Conservation (phyloP, 345 rosid genomes). For the Eucalyptus pauciflora region DNA sequence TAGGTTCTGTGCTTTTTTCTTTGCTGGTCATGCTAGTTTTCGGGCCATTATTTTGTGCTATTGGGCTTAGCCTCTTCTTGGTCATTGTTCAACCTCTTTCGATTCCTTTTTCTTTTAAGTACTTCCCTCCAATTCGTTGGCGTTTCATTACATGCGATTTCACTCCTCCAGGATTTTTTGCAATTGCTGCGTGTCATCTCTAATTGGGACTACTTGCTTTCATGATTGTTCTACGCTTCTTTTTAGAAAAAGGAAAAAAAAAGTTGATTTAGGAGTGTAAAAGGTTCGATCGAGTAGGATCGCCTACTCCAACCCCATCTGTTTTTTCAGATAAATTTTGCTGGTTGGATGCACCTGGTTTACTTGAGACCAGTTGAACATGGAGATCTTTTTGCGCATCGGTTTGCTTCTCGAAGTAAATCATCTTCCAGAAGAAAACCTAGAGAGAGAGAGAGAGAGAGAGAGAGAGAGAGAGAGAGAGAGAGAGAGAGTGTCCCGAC, state of each 20-base stretch:
- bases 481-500: background rate
- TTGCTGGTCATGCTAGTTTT: background rate
- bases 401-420: background rate
- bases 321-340: background rate
- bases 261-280: background rate
- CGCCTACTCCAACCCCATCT: background rate
- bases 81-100: background rate
- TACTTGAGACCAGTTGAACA: background rate
- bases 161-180: background rate
- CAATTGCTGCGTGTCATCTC: background rate
- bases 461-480: too few species aligned
- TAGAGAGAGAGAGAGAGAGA: background rate
- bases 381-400: background rate
- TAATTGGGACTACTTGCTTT: background rate
- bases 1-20: background rate
- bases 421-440: background rate
- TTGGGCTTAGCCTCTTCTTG: background rate
- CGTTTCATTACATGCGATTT: background rate
- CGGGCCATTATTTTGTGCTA: background rate
- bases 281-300: background rate
- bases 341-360: background rate
- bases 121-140: background rate
- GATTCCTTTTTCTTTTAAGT: background rate
- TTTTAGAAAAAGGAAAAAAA: background rate
- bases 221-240: background rate